Percentiles rank a stretch among this genome's conserved stretches.
These are phyloP conservation scores for Cucurbita moschata DNA, from an alignment of 306 rosid genomes.

Conservation along the genomic window DNA sequence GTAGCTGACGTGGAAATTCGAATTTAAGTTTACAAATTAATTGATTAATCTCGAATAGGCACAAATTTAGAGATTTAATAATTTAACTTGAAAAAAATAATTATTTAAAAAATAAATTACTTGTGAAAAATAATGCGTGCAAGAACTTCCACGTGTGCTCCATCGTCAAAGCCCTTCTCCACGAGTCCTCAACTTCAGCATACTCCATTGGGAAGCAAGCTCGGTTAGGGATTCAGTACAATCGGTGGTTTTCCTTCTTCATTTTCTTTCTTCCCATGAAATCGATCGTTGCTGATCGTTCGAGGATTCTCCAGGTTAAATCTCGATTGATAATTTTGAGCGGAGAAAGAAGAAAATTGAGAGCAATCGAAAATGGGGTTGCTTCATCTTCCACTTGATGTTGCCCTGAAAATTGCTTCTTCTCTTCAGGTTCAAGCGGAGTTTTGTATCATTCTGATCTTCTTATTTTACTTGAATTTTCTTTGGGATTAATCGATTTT, in stretches of 20 bases:
- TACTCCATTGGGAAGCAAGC: neutral
- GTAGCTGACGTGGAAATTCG: too few species aligned
- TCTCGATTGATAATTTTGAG: neutral
- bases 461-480: neutral
- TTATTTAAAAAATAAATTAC: neutral
- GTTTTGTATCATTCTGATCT: neutral
- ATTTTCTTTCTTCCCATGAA: neutral
- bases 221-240: neutral
- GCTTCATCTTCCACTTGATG: constrained; percentile 37
- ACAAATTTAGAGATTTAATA: too few species aligned
- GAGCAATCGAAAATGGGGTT: constrained; percentile 9
- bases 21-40: too few species aligned
- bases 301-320: neutral
- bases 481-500: neutral
- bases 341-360: neutral
- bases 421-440: constrained; percentile 34
- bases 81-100: too few species aligned
- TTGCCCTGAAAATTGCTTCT: constrained; percentile 50
- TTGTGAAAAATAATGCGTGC: neutral
- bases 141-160: neutral
- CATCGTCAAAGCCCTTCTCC: neutral
- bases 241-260: neutral
- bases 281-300: neutral
- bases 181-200: neutral
- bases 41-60: too few species aligned